Base-by-base conservation (phyloP, 805 yeast genomes). In the Yarrowia divulgata region DNA sequence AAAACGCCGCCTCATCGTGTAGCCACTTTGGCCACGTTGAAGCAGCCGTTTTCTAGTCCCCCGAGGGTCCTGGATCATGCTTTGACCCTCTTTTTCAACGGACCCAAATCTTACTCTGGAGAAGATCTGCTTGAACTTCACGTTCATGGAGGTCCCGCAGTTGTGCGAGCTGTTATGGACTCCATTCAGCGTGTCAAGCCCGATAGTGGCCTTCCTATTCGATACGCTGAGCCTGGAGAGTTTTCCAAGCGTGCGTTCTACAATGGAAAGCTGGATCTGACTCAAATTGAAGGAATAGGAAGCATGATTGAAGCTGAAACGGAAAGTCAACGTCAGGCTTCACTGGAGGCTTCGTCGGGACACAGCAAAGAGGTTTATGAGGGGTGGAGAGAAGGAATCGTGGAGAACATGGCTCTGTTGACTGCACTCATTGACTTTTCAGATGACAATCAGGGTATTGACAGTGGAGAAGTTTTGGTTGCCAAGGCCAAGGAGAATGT, bases 361-460 rank as follows among this genome's bases (percentile, higher is more conserved):
- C 79, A 83, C 40, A 87, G 88, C 54, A 86, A 84, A 69, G 71
- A 74, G 3, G 72, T 85, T 37, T 91, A 91, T 74, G 75, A 77
- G 8, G 39, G 75, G 0, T 93, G 98, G 98, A 83, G 97, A 74
- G 74, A 81, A 7, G 78, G 81, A 18, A 82, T 95, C 2, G 82
- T 94, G 1, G 79, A 87, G 3, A 84, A 87, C 70, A 85, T 89
- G 67, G 97, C 97, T 0, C 78, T 89, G 64, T 77, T 94, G 68
- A 87, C 98, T 0, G 97, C 98, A 0, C 83, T 93, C 1, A 91
- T 95, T 48, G 99, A 95, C 78, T 95, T 95, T 78, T 94, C 97
- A 9, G 98, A 95, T 69, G 99, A 95, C 74, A 91, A 91, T 70
- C 96, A 91, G 71, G 81, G 91, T 39, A 92, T 88, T 14, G 90